These are phyloP conservation scores for Rhizoctonia solani DNA, from an alignment of 1,284 basidiomycete genomes.

Conservation along the genomic window DNA sequence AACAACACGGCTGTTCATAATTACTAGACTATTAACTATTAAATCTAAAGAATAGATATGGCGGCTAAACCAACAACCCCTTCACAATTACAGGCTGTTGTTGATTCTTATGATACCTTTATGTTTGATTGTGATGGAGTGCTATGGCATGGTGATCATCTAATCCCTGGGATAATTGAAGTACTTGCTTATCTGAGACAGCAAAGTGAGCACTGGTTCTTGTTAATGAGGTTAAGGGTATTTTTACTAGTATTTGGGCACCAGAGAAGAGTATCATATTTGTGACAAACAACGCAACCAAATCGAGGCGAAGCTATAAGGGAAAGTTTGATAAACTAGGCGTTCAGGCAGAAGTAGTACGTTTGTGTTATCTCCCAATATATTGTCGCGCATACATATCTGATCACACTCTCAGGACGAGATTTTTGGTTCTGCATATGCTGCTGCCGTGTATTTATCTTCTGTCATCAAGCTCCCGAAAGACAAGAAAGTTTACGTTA, in stretches of 20 bases:
- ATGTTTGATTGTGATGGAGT: conserved; percentile 98
- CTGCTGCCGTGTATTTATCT: conserved; percentile 90
- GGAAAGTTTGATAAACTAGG: conserved; percentile 89
- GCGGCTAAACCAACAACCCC: conserved; percentile 20
- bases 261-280: conserved; percentile 88
- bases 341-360: conserved; percentile 80
- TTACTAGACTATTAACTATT: too few species aligned
- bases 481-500: conserved; percentile 94
- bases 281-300: conserved; percentile 98
- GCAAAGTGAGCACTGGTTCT: conserved; percentile 55
- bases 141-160: conserved; percentile 83
- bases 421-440: conserved; percentile 94
- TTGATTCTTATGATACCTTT: conserved; percentile 88
- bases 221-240: conserved; percentile 11
- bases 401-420: conserved; percentile 68
- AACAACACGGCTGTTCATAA: too few species aligned
- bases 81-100: conserved; percentile 47
- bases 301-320: conserved; percentile 86
- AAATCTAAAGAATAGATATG: too few species aligned
- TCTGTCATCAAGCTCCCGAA: conserved; percentile 86
- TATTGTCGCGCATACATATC: conserved; percentile 18
- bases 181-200: conserved; percentile 70
- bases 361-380: conserved; percentile 43
- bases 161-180: conserved; percentile 76
- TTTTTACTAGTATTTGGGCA: conserved; percentile 39